phyloP scores from a whole-genome alignment of 2,329 filamentous ascomycete species.

The Exophiala dermatitidis region DNA sequence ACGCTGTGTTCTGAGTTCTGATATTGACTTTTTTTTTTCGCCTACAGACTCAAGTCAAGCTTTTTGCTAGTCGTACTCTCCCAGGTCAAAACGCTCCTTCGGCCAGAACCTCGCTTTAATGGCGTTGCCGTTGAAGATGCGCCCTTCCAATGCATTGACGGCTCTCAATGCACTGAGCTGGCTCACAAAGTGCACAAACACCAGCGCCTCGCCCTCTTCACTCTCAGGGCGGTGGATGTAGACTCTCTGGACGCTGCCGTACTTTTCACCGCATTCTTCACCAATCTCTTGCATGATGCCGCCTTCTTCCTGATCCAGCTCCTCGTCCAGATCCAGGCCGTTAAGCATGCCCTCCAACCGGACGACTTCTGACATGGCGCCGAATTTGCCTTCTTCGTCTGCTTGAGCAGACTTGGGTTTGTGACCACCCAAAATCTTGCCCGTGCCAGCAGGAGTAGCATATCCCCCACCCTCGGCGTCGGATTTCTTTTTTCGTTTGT shows the following conservation, averaged over 20 bases:
- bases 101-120: slow-evolving; percentile 81
- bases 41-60: neutral
- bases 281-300: slow-evolving; percentile 87
- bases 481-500: slow-evolving; percentile 72
- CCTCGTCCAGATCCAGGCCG: slow-evolving; percentile 70
- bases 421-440: slow-evolving; percentile 69
- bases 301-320: slow-evolving; percentile 58
- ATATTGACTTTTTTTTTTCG: neutral
- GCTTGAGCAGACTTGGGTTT: slow-evolving; percentile 46
- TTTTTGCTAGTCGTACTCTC: slow-evolving; percentile 10
- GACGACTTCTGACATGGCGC: slow-evolving; percentile 72
- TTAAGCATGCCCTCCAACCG: slow-evolving; percentile 79
- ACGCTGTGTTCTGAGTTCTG: no score
- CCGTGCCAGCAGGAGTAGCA: slow-evolving; percentile 60
- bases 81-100: slow-evolving; percentile 65
- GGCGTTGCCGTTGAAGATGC: slow-evolving; percentile 78
- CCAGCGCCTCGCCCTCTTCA: slow-evolving; percentile 50
- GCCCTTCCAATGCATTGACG: slow-evolving; percentile 80
- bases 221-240: slow-evolving; percentile 46
- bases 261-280: slow-evolving; percentile 84
- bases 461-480: slow-evolving; percentile 75
- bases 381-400: slow-evolving; percentile 52
- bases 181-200: slow-evolving; percentile 91
- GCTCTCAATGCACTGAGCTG: slow-evolving; percentile 77
- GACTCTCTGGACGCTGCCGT: slow-evolving; percentile 73